Conservation (phyloP, 2,329 filamentous ascomycete species). For the Lecanicillium sp. region DNA sequence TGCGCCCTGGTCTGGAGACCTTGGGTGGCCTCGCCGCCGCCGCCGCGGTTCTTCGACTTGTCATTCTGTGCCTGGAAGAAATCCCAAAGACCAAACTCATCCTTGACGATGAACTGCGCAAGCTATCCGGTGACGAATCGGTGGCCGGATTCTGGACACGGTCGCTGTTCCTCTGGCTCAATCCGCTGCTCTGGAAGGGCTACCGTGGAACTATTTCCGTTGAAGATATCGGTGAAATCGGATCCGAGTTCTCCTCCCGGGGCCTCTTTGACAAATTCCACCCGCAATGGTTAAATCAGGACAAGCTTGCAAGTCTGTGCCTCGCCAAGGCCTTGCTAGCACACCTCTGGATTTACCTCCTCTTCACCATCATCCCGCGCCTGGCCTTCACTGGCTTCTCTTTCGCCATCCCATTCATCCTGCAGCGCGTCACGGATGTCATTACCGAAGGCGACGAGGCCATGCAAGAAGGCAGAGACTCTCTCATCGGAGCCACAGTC, state of each 20-base stretch:
- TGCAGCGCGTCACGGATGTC: background rate
- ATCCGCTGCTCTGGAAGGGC: background rate
- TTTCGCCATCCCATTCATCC: slow-evolving; percentile 1
- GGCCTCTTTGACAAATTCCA: slow-evolving; percentile 1
- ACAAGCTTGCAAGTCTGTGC: background rate
- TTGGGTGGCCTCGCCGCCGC: slow-evolving; percentile 24
- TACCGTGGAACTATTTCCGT: background rate
- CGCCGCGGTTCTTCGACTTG: slow-evolving; percentile 21
- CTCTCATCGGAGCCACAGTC: slow-evolving; percentile 1
- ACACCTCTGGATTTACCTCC: background rate
- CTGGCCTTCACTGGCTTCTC: slow-evolving; percentile 1
- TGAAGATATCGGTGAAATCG: background rate
- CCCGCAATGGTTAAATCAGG: background rate
- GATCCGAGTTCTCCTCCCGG: slow-evolving; percentile 1
- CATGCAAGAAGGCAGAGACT: background rate
- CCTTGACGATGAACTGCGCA: background rate
- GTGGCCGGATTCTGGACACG: background rate
- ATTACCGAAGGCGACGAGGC: background rate
- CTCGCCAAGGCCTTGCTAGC: background rate
- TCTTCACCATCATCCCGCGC: slow-evolving; percentile 1
- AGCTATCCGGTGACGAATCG: background rate
- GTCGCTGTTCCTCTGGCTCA: background rate
- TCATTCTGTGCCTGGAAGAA: slow-evolving; percentile 27
- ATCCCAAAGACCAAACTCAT: slow-evolving; percentile 20
- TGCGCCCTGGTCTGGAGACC: slow-evolving; percentile 19